Conservation (phyloP, 371 early-diverging fungal genomes). For the Dichotomocladium elegans region DNA sequence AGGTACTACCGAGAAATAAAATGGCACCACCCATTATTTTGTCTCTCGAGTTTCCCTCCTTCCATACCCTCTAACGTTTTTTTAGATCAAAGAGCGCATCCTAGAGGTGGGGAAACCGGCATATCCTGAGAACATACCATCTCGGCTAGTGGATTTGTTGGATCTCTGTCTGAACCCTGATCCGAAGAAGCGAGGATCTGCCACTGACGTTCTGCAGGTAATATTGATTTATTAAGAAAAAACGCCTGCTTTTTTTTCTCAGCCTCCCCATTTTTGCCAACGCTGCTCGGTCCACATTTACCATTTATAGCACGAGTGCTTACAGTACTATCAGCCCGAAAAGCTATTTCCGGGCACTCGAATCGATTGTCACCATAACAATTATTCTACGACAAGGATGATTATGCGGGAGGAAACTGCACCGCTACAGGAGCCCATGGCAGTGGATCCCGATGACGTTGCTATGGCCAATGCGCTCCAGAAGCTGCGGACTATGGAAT, state of each 20-base stretch:
- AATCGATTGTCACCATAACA: no score
- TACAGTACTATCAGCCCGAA: slow-evolving; percentile 30
- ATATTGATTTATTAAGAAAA: background rate
- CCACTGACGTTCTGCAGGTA: slow-evolving; percentile 30
- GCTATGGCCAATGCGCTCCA: slow-evolving; percentile 14
- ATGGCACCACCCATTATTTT: slow-evolving; percentile 1
- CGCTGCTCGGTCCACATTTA: no score
- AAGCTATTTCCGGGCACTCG: slow-evolving; percentile 19
- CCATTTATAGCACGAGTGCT: slow-evolving; percentile 25
- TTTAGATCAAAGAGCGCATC: slow-evolving; percentile 43
- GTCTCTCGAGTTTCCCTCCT: background rate
- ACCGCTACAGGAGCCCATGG: slow-evolving; percentile 5
- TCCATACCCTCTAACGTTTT: background rate
- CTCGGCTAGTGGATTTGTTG: slow-evolving; percentile 27
- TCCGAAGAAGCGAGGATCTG: slow-evolving; percentile 29
- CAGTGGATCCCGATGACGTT: background rate
- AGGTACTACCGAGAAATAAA: slow-evolving; percentile 15
- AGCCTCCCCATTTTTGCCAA: no score
- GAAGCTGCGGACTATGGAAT: slow-evolving; percentile 14
- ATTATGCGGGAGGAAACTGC: background rate
- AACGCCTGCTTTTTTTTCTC: background rate
- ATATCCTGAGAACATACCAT: slow-evolving; percentile 33
- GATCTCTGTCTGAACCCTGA: slow-evolving; percentile 39
- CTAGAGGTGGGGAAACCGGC: slow-evolving; percentile 25
- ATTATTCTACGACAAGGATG: no score